Conservation (phyloP, 805 yeast species). For the Hanseniaspora thailandica region DNA sequence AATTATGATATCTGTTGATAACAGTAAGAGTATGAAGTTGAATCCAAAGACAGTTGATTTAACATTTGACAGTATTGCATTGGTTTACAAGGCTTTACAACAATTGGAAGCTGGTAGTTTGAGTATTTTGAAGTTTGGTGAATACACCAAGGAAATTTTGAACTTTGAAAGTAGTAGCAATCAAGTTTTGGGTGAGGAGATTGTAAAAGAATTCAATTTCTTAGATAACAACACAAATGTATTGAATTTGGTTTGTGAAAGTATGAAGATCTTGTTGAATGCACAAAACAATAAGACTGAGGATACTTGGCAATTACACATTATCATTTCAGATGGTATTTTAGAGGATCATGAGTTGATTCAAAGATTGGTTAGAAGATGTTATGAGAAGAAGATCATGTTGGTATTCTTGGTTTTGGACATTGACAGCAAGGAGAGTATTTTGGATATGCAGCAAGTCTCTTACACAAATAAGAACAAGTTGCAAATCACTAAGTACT, state of each 20-base stretch:
- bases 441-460: conserved; percentile 90
- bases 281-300: conserved; percentile 25
- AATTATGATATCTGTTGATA: conserved; percentile 94
- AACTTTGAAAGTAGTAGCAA: conserved; percentile 79
- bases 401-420: conserved; percentile 88
- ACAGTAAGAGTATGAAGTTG: conserved; percentile 94
- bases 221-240: conserved; percentile 81
- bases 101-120: conserved; percentile 91
- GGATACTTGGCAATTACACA: conserved; percentile 87
- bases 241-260: conserved; percentile 54
- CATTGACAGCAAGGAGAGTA: conserved; percentile 69
- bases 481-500: conserved; percentile 67
- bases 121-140: conserved; percentile 84
- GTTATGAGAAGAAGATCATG: conserved; percentile 87
- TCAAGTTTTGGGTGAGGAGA: conserved; percentile 68
- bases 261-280: conserved; percentile 58
- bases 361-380: conserved; percentile 74
- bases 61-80: conserved; percentile 88
- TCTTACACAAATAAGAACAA: conserved; percentile 68
- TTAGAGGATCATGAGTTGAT: conserved; percentile 87
- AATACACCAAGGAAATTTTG: conserved; percentile 69
- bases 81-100: conserved; percentile 85
- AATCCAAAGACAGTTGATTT: conserved; percentile 67
- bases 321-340: conserved; percentile 90
- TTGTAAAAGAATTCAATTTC: conserved; percentile 82